Base-by-base conservation (phyloP, 495 filamentous ascomycete genomes). In the Podospora bellae-mahoneyi region DNA sequence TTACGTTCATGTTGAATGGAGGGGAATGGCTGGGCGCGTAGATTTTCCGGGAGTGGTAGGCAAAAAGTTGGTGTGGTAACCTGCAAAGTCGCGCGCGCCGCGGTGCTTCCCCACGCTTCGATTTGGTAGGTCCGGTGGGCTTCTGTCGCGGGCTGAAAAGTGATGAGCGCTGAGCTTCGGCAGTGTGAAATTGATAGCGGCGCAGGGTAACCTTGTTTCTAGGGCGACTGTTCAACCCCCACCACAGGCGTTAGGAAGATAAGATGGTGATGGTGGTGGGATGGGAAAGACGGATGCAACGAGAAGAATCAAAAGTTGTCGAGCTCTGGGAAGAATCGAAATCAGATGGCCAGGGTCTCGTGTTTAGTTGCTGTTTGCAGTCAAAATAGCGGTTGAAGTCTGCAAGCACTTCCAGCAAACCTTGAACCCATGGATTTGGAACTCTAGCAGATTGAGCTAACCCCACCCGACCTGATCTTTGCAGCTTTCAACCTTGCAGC, bases 1-100 rank as follows among this genome's bases (percentile, higher is more conserved):
- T 84, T 64, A 81, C 74, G 74, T 86, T 86, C 84, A 85, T 86
- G 65, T 56, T 72, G 32, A 34, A 10, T 1, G 18, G 9, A 30
- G 53, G n/a, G 68, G 28, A 7, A 23, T 39, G 27, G 16, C 20
- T 18, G 30, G 30, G 30, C 30, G 30, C 30, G 30, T 32, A 32
- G 30, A 32, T 32, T 32, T 32, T 32, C 30, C 30, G 30, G 30
- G 3, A 7, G 7, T 32, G 30, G 7, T 64, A 18, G 20, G 53
- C 27, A 39, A 19, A 56, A 59, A 23, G 23, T 62, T 15, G 7
- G 39, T 13, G 9, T 16, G 39, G 5, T 48, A 6, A 10, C 9
- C 7, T 48, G 7, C 15, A 10, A 10, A 48, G 39, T 28, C 54
- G 63, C 34, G 27, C 18, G 62, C 61, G 66, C 18, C 44, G 60